Percentiles rank a stretch among this genome's conserved stretches.
Conservation (phyloP, 2,329 filamentous ascomycete genomes). For the Gyromitra esculenta region DNA sequence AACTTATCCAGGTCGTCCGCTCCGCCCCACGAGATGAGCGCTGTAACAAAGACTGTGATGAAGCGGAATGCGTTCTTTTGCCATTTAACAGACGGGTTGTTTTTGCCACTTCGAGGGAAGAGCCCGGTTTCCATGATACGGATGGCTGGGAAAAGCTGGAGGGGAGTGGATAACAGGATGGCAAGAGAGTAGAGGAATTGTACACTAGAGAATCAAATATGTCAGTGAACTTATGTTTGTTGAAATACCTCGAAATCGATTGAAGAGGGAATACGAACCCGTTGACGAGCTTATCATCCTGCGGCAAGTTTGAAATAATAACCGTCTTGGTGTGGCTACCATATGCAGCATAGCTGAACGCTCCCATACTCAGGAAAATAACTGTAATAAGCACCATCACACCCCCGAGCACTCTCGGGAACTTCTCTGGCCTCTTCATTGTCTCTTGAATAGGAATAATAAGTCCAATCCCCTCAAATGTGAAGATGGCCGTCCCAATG, state of each 20-base stretch:
- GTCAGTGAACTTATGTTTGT: constrained; percentile 9
- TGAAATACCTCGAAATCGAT: neutral
- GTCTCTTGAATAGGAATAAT: constrained; percentile 98
- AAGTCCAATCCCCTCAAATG: constrained; percentile 91
- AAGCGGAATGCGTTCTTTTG: constrained; percentile 98
- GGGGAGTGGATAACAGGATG: constrained; percentile 92
- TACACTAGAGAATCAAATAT: constrained; percentile 63
- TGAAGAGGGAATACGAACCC: constrained; percentile 60
- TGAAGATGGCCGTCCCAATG: constrained; percentile 98
- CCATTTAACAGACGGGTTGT: constrained; percentile 99
- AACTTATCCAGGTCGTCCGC: constrained; percentile 97
- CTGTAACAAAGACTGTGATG: constrained; percentile 86
- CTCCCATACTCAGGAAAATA: constrained; percentile 89
- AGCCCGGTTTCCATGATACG: constrained; percentile 69
- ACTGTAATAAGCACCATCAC: constrained; percentile 97
- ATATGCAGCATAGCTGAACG: constrained; percentile 93
- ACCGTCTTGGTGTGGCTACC: constrained; percentile 96
- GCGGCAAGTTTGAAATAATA: constrained; percentile 92
- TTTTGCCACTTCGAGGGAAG: constrained; percentile 70
- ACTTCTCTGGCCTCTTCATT: constrained; percentile 90
- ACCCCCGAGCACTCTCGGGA: constrained; percentile 83
- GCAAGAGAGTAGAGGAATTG: constrained; percentile 98
- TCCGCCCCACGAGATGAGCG: constrained; percentile 87
- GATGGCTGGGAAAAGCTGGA: constrained; percentile 98
- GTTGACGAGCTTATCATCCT: constrained; percentile 95